phyloP scores from a whole-genome alignment of 129 eudicot genomes.

The Tagetes erecta region DNA sequence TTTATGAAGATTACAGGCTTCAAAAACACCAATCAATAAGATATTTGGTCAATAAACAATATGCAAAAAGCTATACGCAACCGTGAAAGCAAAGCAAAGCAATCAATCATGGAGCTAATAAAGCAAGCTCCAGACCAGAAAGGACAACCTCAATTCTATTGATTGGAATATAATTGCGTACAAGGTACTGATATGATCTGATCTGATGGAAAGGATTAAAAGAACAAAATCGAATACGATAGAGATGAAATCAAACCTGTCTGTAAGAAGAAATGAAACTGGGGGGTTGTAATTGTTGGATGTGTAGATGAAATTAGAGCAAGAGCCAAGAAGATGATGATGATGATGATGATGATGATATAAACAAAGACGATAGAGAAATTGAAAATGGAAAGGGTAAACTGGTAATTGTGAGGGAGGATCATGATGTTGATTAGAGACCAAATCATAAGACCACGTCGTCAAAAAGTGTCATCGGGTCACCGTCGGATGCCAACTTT shows the following conservation, averaged over 20 bases:
- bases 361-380: slow-evolving; percentile 19
- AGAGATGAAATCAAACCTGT: slow-evolving; percentile 23
- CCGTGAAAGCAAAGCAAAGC: slow-evolving; percentile 25
- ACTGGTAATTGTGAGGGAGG: slow-evolving; percentile 18
- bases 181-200: not conserved
- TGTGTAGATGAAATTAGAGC: slow-evolving; percentile 22
- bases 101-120: slow-evolving; percentile 19
- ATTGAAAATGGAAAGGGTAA: slow-evolving; percentile 23
- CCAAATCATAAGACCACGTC: slow-evolving; percentile 32
- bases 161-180: not conserved
- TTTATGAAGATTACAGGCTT: not conserved
- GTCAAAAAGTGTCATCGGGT: slow-evolving; percentile 15
- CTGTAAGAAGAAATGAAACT: slow-evolving; percentile 1
- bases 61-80: slow-evolving; percentile 9
- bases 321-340: slow-evolving; percentile 28
- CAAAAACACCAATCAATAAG: not conserved
- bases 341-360: slow-evolving; percentile 15
- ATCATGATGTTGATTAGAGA: slow-evolving; percentile 4
- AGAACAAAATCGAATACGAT: slow-evolving; percentile 9
- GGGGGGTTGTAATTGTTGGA: slow-evolving; percentile 25
- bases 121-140: slow-evolving; percentile 9
- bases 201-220: slow-evolving; percentile 13
- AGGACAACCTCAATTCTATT: slow-evolving; percentile 2
- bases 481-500: slow-evolving; percentile 31
- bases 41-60: not conserved